A percentile compares a stretch with the other conserved stretches of the same genome.
These are phyloP conservation scores for Cyclotella baltica DNA, from an alignment of 108 stramenopile genomes.

Conservation along the genomic window DNA sequence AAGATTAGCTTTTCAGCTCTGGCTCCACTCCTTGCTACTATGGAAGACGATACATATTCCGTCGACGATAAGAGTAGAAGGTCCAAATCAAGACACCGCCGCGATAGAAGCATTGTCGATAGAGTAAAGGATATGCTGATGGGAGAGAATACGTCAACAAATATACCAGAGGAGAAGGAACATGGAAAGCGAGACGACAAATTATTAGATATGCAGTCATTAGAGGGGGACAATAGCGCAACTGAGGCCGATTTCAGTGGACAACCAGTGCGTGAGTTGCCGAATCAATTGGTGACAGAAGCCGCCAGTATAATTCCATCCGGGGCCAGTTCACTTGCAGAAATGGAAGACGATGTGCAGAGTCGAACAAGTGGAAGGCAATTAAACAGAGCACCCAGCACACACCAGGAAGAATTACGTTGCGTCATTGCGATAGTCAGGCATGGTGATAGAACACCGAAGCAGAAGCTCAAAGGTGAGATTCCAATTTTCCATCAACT, in stretches of 20 bases:
- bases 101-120: slow-evolving; percentile 48
- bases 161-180: slow-evolving; percentile 26
- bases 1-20: slow-evolving; percentile 78
- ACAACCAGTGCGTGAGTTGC: slow-evolving; percentile 77
- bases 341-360: slow-evolving; percentile 52
- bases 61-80: slow-evolving; percentile 19
- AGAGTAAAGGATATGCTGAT: slow-evolving; percentile 46
- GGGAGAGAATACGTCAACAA: slow-evolving; percentile 31
- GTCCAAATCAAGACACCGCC: slow-evolving; percentile 29
- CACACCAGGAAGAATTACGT: slow-evolving; percentile 89
- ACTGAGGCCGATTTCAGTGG: slow-evolving; percentile 25
- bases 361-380: slow-evolving; percentile 22
- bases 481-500: too few species aligned
- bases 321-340: slow-evolving; percentile 48
- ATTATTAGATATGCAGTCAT: slow-evolving; percentile 30
- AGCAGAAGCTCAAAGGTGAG: slow-evolving; percentile 96
- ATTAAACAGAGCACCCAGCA: slow-evolving; percentile 17
- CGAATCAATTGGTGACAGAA: slow-evolving; percentile 67
- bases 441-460: slow-evolving; percentile 98
- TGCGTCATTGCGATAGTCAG: slow-evolving; percentile 97
- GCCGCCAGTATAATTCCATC: slow-evolving; percentile 63
- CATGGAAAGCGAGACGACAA: slow-evolving; percentile 44
- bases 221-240: slow-evolving; percentile 4
- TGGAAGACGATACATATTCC: slow-evolving; percentile 33
- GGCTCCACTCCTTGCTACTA: slow-evolving; percentile 74